phyloP scores from a whole-genome alignment of 2,329 filamentous ascomycete species.

The Zymoseptoria pseudotritici region DNA sequence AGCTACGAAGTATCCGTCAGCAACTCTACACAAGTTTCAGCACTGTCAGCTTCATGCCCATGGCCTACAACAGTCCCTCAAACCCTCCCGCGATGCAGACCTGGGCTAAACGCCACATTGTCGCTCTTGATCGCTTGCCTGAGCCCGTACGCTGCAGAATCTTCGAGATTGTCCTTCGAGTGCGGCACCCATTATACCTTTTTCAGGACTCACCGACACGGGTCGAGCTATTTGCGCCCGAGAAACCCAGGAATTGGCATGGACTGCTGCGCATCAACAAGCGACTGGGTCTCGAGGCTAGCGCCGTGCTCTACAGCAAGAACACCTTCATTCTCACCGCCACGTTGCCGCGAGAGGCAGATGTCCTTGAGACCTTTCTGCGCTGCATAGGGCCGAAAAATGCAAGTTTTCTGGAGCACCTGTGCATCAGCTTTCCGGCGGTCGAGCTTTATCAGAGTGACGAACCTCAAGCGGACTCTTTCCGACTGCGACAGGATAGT shows the following conservation, averaged over 20 bases:
- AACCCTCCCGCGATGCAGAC: neutral
- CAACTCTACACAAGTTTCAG: neutral
- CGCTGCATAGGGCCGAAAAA: neutral
- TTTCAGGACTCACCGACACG: neutral
- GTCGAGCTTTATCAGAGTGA: neutral
- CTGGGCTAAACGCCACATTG: neutral
- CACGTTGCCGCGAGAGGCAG: neutral
- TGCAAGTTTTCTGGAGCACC: neutral
- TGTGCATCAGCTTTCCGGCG: neutral
- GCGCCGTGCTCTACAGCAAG: neutral
- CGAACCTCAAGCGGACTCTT: neutral
- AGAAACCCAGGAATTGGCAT: neutral
- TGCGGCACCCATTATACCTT: neutral
- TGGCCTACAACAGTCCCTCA: neutral
- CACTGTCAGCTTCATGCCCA: neutral
- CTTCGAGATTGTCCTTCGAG: neutral
- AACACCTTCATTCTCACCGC: neutral
- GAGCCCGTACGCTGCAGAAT: neutral
- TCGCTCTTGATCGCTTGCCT: neutral
- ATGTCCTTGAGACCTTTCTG: neutral
- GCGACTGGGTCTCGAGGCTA: neutral
- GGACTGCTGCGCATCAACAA: neutral
- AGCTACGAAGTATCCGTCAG: neutral
- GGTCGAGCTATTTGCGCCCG: neutral
- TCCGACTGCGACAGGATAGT: neutral